These are phyloP conservation scores for Candida frijolesensis DNA, from an alignment of 1,139 yeast species.

Conservation along the genomic window DNA sequence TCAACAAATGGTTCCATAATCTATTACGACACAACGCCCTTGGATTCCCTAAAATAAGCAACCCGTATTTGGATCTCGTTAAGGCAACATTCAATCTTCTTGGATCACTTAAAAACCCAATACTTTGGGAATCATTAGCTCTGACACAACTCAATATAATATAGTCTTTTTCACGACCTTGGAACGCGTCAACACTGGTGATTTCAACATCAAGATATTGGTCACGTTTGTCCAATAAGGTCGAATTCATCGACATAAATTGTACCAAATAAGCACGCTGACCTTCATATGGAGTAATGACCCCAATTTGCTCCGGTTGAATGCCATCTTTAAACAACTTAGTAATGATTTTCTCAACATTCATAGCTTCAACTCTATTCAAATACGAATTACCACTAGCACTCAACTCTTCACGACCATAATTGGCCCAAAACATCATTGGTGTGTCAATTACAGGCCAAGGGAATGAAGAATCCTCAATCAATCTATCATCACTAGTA, in stretches of 20 bases:
- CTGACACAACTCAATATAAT: slow-evolving; percentile 90
- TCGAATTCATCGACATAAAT: slow-evolving; percentile 75
- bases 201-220: slow-evolving; percentile 78
- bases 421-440: slow-evolving; percentile 94
- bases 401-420: slow-evolving; percentile 87
- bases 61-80: slow-evolving; percentile 87
- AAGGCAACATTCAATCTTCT: slow-evolving; percentile 91
- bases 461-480: slow-evolving; percentile 65
- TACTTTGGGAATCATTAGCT: slow-evolving; percentile 78
- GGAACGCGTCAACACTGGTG: slow-evolving; percentile 93
- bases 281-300: slow-evolving; percentile 93
- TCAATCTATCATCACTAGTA: slow-evolving; percentile 66
- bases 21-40: slow-evolving; percentile 69
- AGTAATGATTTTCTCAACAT: slow-evolving; percentile 79
- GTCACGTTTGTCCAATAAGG: slow-evolving; percentile 58
- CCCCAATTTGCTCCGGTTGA: slow-evolving; percentile 80
- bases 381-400: slow-evolving; percentile 82
- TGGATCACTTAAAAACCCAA: slow-evolving; percentile 89
- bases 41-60: slow-evolving; percentile 84
- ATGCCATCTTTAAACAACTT: slow-evolving; percentile 80
- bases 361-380: slow-evolving; percentile 90
- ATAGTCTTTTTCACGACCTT: slow-evolving; percentile 92
- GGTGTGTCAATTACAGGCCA: slow-evolving; percentile 87
- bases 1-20: slow-evolving; percentile 78
- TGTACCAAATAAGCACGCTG: slow-evolving; percentile 83